Base-by-base conservation (phyloP, 768 basidiomycete species). In the Trametes villosa region DNA sequence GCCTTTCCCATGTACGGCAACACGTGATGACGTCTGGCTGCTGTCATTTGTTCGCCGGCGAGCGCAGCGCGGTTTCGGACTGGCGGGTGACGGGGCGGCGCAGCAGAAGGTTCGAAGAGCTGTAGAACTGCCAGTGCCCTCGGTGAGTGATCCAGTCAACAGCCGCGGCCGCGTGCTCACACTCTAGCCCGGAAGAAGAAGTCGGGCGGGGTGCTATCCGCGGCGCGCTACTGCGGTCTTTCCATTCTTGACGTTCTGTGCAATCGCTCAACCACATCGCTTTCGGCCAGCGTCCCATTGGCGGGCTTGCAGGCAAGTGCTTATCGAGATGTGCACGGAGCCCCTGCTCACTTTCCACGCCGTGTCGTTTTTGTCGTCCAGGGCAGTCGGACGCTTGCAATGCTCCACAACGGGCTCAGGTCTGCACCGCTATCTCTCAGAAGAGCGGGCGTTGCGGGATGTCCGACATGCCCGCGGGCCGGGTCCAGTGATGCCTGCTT, bases 121-220 rank as follows among this genome's bases (percentile, higher is more conserved):
- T 18, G 41, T 38, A 20, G 36, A 40, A 29, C 27, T 20, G 29
- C 42, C 24, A 29, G 18, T 20, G 29, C 42, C 24, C 27, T 24
- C 29, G 29, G 38, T 57, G 56, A 57, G 56, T 41, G 56, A 49
- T 49, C 27, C 47, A 38, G 56, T 57, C 47, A 41, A 15, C 38
- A 26, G 38, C 20, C 2, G 22, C n/a, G 4, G 44, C 22, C 42
- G 30, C 30, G 9, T 46, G 38, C 24, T 57, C 56, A 20, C 40
- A 42, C 38, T 36, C 26, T 22, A 6, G 24, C 38, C 27, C 56
- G 47, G 56, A 42, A 40, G 24, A 17, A 42, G 47, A 40, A 49
- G 2, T 22, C 27, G 46, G 55, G 8, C 56, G 20, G 50, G 47
- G 56, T 26, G 50, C 56, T 11, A 18, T 9, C 56, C 38, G 47